Base-by-base conservation (phyloP, 768 basidiomycete species). In the Suillus americanus region DNA sequence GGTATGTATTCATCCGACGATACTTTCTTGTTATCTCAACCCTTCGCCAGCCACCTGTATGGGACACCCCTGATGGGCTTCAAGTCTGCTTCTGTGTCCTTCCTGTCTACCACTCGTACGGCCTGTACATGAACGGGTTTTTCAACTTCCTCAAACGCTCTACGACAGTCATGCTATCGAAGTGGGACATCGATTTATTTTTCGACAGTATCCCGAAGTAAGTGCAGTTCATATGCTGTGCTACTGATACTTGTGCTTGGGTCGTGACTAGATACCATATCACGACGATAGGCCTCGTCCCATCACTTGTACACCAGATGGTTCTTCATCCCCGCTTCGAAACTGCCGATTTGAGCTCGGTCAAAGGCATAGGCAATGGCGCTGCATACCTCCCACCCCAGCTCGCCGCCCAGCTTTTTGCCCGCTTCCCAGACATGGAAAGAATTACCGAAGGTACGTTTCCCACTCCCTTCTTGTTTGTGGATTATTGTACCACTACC, bases 41-140 rank as follows among this genome's bases (percentile, higher is more conserved):
- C 18, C 23, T 9, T 40, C 12, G 5, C 37, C 48, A 83, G 81
- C 77, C 79, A 6, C 77, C 78, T 38, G 69, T 71, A 3, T 75
- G 74, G 1, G 56, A 65, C 3, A 79, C 74, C 9, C 80, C 80
- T 10, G 79, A 81, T 61, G 79, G 77, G 23, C 69, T 82, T 5
- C 81, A 82, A 0, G 70, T 84, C 3, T 64, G 66, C 1, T 78
- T 90, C 33, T 83, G 79, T 0, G 83, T 85, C 66, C 75, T 90
- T 5, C 89, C 89, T 0, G 72, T 89, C 30, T 84, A 89, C 67
- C 89, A 91, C 66, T 75, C 82, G 1, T 88, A 83, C 68, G 89
- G 78, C n/a, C 73, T 88, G 7, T 81, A 85, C 65, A 50, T 70
- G 0, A 83, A 81, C 69, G 73, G 74, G 18, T 80, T 89, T 71